Evolutionary conservation across 305 asterid genomes (phyloP).

Genomic region (Solanum hybrid): DNA sequence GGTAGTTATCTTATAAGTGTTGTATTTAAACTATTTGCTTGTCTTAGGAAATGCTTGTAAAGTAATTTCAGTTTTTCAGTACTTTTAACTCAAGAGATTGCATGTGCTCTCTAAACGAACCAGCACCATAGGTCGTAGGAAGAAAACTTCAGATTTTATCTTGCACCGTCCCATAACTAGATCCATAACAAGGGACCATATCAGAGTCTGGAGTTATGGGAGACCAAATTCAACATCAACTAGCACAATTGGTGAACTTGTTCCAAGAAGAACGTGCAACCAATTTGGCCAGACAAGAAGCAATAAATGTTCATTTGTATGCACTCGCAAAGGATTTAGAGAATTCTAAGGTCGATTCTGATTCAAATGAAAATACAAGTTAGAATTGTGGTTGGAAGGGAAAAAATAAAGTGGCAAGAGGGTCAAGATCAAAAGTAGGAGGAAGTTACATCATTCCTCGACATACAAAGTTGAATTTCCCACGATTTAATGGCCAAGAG

Average conservation of each 20-base stretch:
- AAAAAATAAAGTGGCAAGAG: neutral
- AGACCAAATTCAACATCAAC: neutral
- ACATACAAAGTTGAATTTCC: neutral
- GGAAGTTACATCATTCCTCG: neutral
- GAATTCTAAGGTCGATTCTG: neutral
- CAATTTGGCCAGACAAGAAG: neutral
- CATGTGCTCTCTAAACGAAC: neutral
- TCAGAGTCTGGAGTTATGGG: neutral
- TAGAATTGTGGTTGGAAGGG: neutral
- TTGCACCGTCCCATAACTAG: neutral
- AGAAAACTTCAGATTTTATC: neutral
- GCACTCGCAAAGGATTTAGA: neutral
- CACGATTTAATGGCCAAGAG: neutral
- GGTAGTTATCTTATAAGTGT: neutral
- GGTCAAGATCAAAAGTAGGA: neutral
- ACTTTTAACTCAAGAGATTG: neutral
- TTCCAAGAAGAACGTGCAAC: neutral
- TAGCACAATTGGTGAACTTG: neutral
- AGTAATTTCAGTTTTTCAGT: neutral
- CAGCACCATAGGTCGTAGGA: neutral
- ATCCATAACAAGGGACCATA: neutral
- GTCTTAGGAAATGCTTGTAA: neutral
- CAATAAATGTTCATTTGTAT: neutral
- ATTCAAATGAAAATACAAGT: neutral
- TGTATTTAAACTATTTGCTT: neutral